Percentiles rank a stretch among this genome's conserved stretches.
phyloP scores from a whole-genome alignment of 2,329 filamentous ascomycete genomes.

The Fusarium sp. region DNA sequence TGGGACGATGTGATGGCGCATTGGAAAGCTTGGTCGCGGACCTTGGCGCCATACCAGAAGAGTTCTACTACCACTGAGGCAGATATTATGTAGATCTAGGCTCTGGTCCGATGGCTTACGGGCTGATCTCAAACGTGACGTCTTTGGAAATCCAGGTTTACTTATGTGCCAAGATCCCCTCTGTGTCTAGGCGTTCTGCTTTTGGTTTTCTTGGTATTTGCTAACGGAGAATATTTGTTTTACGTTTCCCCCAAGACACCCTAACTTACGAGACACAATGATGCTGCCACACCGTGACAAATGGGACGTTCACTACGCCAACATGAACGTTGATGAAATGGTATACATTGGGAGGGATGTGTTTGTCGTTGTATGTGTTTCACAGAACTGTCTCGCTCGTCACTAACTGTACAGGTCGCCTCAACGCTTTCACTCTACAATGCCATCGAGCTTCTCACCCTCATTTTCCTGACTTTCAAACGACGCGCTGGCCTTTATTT shows the following conservation, averaged over 20 bases:
- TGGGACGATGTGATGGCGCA: not conserved
- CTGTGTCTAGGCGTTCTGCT: not conserved
- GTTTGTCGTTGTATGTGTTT: constrained; percentile 22
- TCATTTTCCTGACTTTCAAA: constrained; percentile 51
- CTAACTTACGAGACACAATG: not conserved
- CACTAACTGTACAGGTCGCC: not conserved
- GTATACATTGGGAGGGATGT: constrained; percentile 22
- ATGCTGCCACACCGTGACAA: constrained; percentile 12
- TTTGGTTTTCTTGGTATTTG: not conserved
- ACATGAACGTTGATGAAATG: not conserved
- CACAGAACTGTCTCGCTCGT: rapidly evolving
- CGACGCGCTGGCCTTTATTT: constrained; percentile 52
- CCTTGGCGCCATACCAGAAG: not conserved
- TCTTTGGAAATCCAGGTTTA: not conserved
- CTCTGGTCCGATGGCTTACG: not conserved
- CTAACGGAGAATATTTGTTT: not conserved
- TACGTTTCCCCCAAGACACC: not conserved
- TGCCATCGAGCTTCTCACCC: constrained; percentile 48
- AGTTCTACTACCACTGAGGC: not conserved
- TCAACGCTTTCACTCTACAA: constrained; percentile 46
- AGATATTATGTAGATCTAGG: not conserved
- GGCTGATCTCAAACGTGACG: not conserved
- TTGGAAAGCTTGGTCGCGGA: not conserved
- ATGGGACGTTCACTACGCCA: not conserved
- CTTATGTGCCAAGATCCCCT: not conserved